Conservation (phyloP, 1,139 yeast genomes). For the Magnusiomyces magnusii region DNA sequence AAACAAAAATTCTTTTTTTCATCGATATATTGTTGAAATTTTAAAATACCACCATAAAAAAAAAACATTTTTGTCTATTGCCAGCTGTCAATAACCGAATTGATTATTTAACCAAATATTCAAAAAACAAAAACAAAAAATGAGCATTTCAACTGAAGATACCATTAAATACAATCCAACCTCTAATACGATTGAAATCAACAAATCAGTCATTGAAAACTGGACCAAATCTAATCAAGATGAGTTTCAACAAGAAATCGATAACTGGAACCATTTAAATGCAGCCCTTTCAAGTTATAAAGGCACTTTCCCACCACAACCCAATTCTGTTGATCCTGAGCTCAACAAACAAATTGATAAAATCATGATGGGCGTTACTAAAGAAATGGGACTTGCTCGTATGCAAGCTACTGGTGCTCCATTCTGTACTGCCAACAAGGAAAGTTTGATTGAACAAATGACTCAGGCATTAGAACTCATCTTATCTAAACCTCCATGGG, state of each 20-base stretch:
- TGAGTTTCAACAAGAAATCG: constrained; percentile 36
- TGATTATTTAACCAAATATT: too few relatives aligned
- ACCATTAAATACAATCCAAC: constrained; percentile 7
- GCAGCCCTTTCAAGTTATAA: background rate
- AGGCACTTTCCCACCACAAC: background rate
- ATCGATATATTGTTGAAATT: too few relatives aligned
- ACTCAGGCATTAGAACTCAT: constrained; percentile 78
- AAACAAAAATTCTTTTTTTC: too few relatives aligned
- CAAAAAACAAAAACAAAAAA: background rate
- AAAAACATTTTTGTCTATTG: background rate
- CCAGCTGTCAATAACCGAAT: background rate
- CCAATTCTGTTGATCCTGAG: constrained; percentile 50
- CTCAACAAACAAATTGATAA: constrained; percentile 53
- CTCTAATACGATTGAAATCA: constrained; percentile 9
- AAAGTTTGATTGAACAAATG: constrained; percentile 60
- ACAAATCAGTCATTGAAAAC: background rate
- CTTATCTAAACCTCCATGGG: constrained; percentile 75
- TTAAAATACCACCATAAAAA: background rate
- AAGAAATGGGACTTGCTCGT: constrained; percentile 56
- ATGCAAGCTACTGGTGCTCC: constrained; percentile 40
- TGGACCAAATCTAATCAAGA: constrained; percentile 7
- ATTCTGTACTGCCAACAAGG: constrained; percentile 36
- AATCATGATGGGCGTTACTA: constrained; percentile 65
- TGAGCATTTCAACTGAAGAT: background rate
- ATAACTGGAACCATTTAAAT: constrained; percentile 15